Evolutionary conservation across 345 rosid species (phyloP), one percentile per base, ranked within the genome.

Genomic region (Pistacia integerrima): DNA sequence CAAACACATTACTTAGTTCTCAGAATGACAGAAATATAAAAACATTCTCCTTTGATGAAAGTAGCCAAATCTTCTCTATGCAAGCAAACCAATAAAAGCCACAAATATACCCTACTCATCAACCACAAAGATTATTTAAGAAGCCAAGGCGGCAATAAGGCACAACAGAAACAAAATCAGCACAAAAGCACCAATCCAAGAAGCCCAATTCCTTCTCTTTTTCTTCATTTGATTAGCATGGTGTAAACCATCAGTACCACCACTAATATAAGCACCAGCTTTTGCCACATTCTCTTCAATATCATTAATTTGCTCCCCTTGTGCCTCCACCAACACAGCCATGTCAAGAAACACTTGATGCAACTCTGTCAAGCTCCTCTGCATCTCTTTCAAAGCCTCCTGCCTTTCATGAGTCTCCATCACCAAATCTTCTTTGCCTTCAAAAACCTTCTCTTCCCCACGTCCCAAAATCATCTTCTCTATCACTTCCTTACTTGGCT

Each of bases 291-390:
- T 77, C 69, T 75, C 79, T 78, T 78, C 74, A 62, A 82, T 75
- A 12, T 72, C 70, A 13, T 73, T 48, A 18, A 75, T 72, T 33
- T 75, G 74, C 69, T 72, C 82, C 25, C 79, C 84, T 61, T 77
- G 81, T 9, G 36, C 61, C 76, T 82, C 82, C 10, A 82, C 77
- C 74, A 78, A 33, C 17, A 78, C 71, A 67, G 77, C 79, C 84
- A 78, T 82, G 33, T 82, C 80, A 62, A 78, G 82, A n/a, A 82
- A 78, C 56, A 81, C 64, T 18, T 51, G 71, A 58, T 77, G 84
- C 78, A 81, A 57, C 78, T 77, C 69, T 63, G 75, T 77, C 69
- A 81, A 51, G 76, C 84, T 81, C 64, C 78, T 74, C 41, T 81
- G 84, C 10, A 82, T 56, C 66, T 82, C 82, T 77, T 72, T 75